Evolutionary conservation across 176 grass and related monocot species (phyloP).

Genomic region (Canna indica): DNA sequence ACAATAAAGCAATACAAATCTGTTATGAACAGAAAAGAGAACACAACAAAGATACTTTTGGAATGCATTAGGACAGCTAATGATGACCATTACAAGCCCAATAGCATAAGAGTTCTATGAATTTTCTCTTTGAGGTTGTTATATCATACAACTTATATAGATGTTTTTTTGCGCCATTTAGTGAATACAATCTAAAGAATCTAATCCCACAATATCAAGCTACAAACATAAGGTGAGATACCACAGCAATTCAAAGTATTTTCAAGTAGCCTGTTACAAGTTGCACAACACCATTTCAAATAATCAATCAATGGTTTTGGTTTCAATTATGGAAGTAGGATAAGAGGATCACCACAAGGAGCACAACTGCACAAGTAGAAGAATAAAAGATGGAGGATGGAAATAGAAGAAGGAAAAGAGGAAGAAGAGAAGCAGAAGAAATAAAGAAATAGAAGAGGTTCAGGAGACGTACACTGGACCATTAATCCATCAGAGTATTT

Average conservation of each 20-base stretch:
- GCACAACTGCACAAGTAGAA: background rate
- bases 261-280: background rate
- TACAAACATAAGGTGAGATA: background rate
- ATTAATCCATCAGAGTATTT: too few relatives aligned
- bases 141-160: background rate
- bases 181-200: too few relatives aligned
- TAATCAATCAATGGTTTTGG: background rate
- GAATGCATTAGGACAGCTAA: background rate
- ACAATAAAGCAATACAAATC: background rate
- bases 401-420: background rate
- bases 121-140: background rate
- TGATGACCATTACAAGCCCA: background rate
- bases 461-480: too few relatives aligned
- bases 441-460: too few relatives aligned
- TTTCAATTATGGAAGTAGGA: background rate
- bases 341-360: background rate
- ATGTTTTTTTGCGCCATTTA: background rate
- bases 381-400: conserved; percentile 3
- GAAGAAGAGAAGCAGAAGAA: background rate
- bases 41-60: background rate
- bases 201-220: background rate
- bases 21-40: background rate
- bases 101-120: background rate
- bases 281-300: background rate
- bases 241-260: background rate